Conservation (phyloP, 2,329 filamentous ascomycete genomes). For the Fusarium sp. region DNA sequence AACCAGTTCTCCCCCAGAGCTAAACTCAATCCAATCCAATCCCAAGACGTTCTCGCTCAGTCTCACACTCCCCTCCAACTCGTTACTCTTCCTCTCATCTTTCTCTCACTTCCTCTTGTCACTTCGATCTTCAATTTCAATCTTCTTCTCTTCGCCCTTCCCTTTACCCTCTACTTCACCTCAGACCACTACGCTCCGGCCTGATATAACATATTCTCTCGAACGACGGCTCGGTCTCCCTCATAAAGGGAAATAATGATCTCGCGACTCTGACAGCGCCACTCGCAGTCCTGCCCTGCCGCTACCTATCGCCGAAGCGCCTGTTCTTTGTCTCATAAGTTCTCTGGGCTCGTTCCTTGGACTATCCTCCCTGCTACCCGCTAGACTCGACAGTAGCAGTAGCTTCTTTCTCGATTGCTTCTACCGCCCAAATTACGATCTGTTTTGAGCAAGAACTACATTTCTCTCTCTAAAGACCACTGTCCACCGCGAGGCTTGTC, state of each 20-base stretch:
- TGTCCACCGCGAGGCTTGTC: conserved; percentile 12
- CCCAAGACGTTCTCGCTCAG: conserved; percentile 36
- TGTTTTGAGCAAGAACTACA: conserved; percentile 6
- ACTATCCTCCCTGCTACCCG: conserved; percentile 39
- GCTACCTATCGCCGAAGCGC: conserved; percentile 42
- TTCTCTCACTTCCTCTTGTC: conserved; percentile 34
- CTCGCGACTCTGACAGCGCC: conserved; percentile 43
- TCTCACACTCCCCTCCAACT: conserved; percentile 34
- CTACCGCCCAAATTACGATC: conserved; percentile 17
- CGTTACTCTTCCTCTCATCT: conserved; percentile 34
- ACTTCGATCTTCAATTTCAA: conserved; percentile 39
- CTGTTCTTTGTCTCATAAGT: conserved; percentile 47
- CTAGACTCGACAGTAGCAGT: conserved; percentile 40
- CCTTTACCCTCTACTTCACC: conserved; percentile 15
- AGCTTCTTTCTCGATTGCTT: conserved; percentile 31
- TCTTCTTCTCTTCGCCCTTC: conserved; percentile 22
- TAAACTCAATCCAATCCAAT: conserved; percentile 44
- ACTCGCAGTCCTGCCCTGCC: conserved; percentile 38
- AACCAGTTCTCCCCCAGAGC: conserved; percentile 37
- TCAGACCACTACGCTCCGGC: conserved; percentile 16
- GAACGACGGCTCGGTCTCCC: conserved; percentile 36
- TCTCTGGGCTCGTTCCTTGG: conserved; percentile 38
- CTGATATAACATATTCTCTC: conserved; percentile 33
- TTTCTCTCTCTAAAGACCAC: neutral
- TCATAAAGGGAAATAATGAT: conserved; percentile 41